These are phyloP conservation scores for Xylariaceae sp. DNA, from an alignment of 2,329 filamentous ascomycete genomes.

Conservation along the genomic window DNA sequence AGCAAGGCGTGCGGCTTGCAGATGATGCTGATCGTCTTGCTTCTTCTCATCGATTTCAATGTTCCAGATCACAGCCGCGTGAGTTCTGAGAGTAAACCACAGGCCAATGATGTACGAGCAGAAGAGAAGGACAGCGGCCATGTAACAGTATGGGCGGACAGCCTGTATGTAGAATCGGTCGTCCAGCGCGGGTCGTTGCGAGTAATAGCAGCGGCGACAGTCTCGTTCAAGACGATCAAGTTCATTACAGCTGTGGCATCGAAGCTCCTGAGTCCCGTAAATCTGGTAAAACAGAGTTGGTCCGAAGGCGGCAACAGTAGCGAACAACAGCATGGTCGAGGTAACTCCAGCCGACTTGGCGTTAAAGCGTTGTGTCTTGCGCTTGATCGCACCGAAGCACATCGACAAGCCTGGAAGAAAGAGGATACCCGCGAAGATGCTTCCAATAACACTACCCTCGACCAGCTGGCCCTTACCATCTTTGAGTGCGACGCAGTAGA, in stretches of 20 bases:
- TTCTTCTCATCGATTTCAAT: conserved; percentile 75
- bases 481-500: conserved; percentile 89
- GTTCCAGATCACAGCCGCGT: conserved; percentile 96
- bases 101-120: conserved; percentile 89
- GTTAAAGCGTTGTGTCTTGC: conserved; percentile 98
- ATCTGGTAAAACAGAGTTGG: conserved; percentile 98
- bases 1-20: conserved; percentile 28
- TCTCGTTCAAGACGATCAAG: conserved; percentile 54
- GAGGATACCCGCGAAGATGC: conserved; percentile 93
- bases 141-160: conserved; percentile 88
- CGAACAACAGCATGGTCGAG: conserved; percentile 95
- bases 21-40: conserved; percentile 45
- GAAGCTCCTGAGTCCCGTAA: conserved; percentile 93
- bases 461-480: conserved; percentile 91
- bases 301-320: conserved; percentile 89
- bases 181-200: conserved; percentile 74
- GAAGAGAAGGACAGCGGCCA: conserved; percentile 79
- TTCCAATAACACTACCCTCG: conserved; percentile 94
- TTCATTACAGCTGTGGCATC: conserved; percentile 64
- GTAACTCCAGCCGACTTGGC: conserved; percentile 93
- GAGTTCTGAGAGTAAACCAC: conserved; percentile 91
- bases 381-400: conserved; percentile 96
- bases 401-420: conserved; percentile 94
- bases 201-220: conserved; percentile 91
- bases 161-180: conserved; percentile 88